Evolutionary conservation across 2,329 filamentous ascomycete species (phyloP), one percentile per base, ranked within the genome.

Genomic region (Zopfia rhizophila): DNA sequence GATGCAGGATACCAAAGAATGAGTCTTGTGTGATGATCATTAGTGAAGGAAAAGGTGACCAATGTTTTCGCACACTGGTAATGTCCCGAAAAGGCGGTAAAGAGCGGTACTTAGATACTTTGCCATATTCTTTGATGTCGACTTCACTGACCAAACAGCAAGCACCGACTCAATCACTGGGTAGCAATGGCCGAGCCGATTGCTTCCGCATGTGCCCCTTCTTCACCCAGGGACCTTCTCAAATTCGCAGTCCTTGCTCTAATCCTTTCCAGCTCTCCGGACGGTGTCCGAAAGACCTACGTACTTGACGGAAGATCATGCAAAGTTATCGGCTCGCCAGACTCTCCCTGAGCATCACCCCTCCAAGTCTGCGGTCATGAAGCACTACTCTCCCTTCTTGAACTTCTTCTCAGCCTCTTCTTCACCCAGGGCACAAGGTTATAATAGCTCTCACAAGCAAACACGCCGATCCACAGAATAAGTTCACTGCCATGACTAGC

Each of bases 401-500:
- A 43, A 11, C 23, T 54, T 28, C 58, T 57, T 17, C 57, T 51
- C 25, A 72, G 45, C 51, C 68, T 76, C 39, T 68, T 63, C 45
- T 66, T 67, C 0, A 82, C 48, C 83, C 83, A 86, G 1, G 86
- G 85, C 10, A 77, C 41, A 3, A 89, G 65, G 54, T 88, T 87
- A 58, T 83, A 88, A 50, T 85, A 85, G 1, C 78, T 83, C 0
- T 86, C 86, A 47, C 81, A 85, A 0, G 80, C 79, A 66, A 88
- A 85, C 2, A 89, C 78, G 0, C 86, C 86, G 29, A 83, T 76
- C 87, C 87, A 90, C 2, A 90, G 73, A 1, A 78, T 72, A 38
- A 89, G 74, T 65, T 89, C 86, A 0, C 81, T 82, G 1, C 80
- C 83, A 61, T 87, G 1, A 85, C 77, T 48, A 89, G 77, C 0